Percentiles rank a stretch among this genome's conserved stretches.
phyloP scores from a whole-genome alignment of 345 rosid species.

The Arabis alpina region DNA sequence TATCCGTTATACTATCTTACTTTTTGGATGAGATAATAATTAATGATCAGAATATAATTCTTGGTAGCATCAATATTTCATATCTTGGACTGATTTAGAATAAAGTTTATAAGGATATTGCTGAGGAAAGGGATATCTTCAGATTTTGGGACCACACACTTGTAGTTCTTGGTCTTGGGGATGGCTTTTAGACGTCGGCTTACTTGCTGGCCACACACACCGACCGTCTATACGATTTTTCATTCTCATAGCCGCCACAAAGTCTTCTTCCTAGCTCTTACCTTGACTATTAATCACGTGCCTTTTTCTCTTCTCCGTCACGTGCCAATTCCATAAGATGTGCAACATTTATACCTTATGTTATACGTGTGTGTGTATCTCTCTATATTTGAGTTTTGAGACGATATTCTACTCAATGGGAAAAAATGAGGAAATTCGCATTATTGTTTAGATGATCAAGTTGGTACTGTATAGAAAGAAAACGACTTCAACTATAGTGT shows the following conservation, averaged over 20 bases:
- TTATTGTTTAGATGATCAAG: conserved; percentile 28
- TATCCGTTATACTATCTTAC: not conserved
- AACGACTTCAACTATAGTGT: conserved; percentile 20
- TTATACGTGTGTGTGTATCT: not conserved
- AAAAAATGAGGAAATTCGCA: conserved; percentile 34
- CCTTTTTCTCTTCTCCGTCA: conserved; percentile 21
- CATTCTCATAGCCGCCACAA: conserved; percentile 33
- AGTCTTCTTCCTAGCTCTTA: conserved; percentile 11
- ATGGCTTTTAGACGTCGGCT: conserved; percentile 39
- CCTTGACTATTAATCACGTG: conserved; percentile 36
- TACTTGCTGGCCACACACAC: conserved; percentile 38
- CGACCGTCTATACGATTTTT: conserved; percentile 23
- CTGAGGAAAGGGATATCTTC: conserved; percentile 19
- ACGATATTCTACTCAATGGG: conserved; percentile 9
- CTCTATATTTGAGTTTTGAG: not conserved
- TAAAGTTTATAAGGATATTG: conserved; percentile 23
- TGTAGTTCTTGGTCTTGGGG: conserved; percentile 14
- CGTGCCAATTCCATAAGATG: conserved; percentile 28
- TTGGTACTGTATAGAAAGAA: conserved; percentile 11
- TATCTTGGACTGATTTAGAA: conserved; percentile 19
- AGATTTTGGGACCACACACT: conserved; percentile 39
- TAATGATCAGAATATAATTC: not conserved
- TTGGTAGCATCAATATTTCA: conserved; percentile 15
- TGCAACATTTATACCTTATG: conserved; percentile 25
- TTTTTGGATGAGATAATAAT: not conserved